phyloP scores from a whole-genome alignment of 2,329 filamentous ascomycete genomes.

The Botrytis squamosa region DNA sequence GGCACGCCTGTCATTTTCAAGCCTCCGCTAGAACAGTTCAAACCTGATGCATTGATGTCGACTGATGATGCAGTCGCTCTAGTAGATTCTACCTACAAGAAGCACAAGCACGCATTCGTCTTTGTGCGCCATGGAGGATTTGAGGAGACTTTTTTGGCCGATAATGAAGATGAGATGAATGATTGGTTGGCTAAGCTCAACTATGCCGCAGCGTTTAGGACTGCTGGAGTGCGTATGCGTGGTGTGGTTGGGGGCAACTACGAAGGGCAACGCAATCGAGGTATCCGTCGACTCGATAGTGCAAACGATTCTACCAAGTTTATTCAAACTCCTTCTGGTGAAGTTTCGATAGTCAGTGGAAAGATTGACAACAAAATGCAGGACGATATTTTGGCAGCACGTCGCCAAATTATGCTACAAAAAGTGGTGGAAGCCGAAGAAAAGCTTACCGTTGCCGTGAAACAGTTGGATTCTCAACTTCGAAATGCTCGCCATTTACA shows the following conservation, averaged over 20 bases:
- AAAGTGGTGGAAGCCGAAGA: conserved; percentile 83
- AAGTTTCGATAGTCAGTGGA: conserved; percentile 70
- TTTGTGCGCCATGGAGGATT: conserved; percentile 83
- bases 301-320: conserved; percentile 51
- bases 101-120: conserved; percentile 92
- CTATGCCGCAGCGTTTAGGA: conserved; percentile 91
- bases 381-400: conserved; percentile 78
- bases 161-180: conserved; percentile 87
- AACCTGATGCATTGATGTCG: conserved; percentile 89
- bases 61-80: conserved; percentile 91
- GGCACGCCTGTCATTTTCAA: conserved; percentile 82
- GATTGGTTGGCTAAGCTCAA: conserved; percentile 97
- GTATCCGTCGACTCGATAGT: conserved; percentile 65
- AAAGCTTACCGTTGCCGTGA: conserved; percentile 69
- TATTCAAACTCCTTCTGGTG: conserved; percentile 69
- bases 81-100: conserved; percentile 82
- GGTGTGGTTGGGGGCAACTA: conserved; percentile 83
- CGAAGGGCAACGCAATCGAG: conserved; percentile 74
- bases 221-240: conserved; percentile 85
- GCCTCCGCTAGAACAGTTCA: conserved; percentile 86
- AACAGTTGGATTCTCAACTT: conserved; percentile 77
- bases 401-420: conserved; percentile 76
- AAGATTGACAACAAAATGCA: conserved; percentile 79
- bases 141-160: conserved; percentile 88
- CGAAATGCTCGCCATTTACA: conserved; percentile 88